These are phyloP conservation scores for Fraxinus americana DNA, from an alignment of 257 asterid genomes.

Conservation along the genomic window DNA sequence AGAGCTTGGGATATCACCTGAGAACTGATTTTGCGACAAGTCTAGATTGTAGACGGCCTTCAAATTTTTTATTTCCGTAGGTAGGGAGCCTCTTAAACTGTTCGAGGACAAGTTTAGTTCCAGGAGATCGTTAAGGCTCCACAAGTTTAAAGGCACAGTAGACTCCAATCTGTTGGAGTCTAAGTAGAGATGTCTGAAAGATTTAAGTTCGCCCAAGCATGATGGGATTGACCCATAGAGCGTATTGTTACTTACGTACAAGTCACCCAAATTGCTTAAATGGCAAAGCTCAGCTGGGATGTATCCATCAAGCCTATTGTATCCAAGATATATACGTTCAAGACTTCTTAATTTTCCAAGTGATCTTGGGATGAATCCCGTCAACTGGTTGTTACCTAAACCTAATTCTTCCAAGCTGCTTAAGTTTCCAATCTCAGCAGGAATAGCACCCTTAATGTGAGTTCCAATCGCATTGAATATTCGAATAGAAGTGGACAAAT, in stretches of 20 bases:
- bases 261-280: conserved; percentile 39
- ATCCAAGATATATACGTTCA: conserved; percentile 45
- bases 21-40: conserved; percentile 50
- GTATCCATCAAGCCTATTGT: conserved; percentile 46
- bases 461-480: conserved; percentile 31
- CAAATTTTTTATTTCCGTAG: conserved; percentile 37
- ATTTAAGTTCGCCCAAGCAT: conserved; percentile 52
- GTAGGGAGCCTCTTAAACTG: conserved; percentile 39
- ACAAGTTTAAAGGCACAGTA: conserved; percentile 38
- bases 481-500: conserved; percentile 40
- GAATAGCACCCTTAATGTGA: conserved; percentile 45
- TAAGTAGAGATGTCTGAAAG: conserved; percentile 41
- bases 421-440: conserved; percentile 50
- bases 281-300: conserved; percentile 50
- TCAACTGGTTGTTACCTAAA: conserved; percentile 43
- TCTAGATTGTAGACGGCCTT: conserved; percentile 34
- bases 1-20: conserved; percentile 49
- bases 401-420: conserved; percentile 15
- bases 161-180: conserved; percentile 46
- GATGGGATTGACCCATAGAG: conserved; percentile 53
- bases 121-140: conserved; percentile 48
- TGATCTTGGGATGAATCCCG: conserved; percentile 43
- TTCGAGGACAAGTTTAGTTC: conserved; percentile 49
- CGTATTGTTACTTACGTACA: conserved; percentile 38
- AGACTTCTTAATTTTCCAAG: conserved; percentile 37